Percentiles rank a stretch among this genome's conserved stretches.
phyloP scores from a whole-genome alignment of 2,329 filamentous ascomycete species.

The Penicillium capsulatum region DNA sequence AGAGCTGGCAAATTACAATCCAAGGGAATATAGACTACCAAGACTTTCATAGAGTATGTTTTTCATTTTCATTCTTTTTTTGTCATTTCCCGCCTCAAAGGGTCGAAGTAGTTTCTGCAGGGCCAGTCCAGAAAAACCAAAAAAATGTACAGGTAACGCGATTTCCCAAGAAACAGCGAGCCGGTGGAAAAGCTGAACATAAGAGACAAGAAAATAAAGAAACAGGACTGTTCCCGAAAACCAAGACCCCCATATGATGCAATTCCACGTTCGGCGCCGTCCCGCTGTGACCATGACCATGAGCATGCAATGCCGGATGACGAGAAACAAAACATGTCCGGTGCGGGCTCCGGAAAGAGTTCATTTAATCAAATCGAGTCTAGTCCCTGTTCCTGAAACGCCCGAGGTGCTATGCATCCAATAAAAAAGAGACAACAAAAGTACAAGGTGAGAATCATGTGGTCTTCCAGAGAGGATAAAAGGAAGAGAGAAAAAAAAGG shows the following conservation, averaged over 20 bases:
- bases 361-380: slow-evolving; percentile 34
- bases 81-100: too few relatives aligned
- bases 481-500: slow-evolving; percentile 15
- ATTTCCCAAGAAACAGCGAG: neutral
- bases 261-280: slow-evolving; percentile 28
- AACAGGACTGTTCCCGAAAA: slow-evolving; percentile 28
- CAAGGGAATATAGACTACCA: too few relatives aligned
- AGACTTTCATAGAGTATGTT: too few relatives aligned
- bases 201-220: slow-evolving; percentile 16
- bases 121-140: too few relatives aligned
- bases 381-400: slow-evolving; percentile 35
- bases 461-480: slow-evolving; percentile 18
- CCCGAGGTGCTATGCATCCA: slow-evolving; percentile 37
- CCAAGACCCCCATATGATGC: slow-evolving; percentile 26
- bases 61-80: too few relatives aligned
- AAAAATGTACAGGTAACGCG: slow-evolving; percentile 5
- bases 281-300: slow-evolving; percentile 30
- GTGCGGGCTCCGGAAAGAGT: slow-evolving; percentile 27
- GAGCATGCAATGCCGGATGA: slow-evolving; percentile 25
- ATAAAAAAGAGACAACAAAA: slow-evolving; percentile 28
- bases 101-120: too few relatives aligned
- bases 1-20: too few relatives aligned
- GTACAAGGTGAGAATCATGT: slow-evolving; percentile 18
- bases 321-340: slow-evolving; percentile 36
- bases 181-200: slow-evolving; percentile 4